Evolutionary conservation across 2,329 filamentous ascomycete genomes (phyloP).

Genomic region (Dactylella cylindrospora): DNA sequence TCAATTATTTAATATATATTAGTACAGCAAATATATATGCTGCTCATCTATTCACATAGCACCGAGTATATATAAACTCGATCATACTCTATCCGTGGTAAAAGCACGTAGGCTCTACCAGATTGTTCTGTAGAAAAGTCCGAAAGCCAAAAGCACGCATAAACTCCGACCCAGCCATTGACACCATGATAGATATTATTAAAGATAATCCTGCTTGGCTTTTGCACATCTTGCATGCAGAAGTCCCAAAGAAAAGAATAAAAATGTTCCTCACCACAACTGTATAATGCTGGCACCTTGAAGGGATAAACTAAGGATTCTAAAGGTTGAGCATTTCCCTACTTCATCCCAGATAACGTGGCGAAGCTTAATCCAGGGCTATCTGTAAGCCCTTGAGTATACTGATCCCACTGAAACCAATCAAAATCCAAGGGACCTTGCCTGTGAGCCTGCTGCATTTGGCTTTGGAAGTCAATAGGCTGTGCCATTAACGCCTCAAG

Average conservation of each 20-base stretch:
- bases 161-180: conserved; percentile 3
- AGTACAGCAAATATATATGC: too few relatives aligned
- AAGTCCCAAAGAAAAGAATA: not conserved
- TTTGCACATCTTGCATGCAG: not conserved
- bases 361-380: conserved; percentile 36
- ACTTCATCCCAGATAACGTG: conserved; percentile 16
- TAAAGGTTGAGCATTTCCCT: not conserved
- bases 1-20: too few relatives aligned
- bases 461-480: conserved; percentile 47
- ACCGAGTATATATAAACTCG: too few relatives aligned
- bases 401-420: conserved; percentile 49
- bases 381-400: conserved; percentile 33
- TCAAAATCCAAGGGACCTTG: conserved; percentile 48
- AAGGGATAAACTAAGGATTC: too few relatives aligned
- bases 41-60: too few relatives aligned
- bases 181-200: too few relatives aligned
- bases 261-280: too few relatives aligned
- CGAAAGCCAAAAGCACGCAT: not conserved
- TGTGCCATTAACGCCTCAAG: conserved; percentile 47
- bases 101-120: too few relatives aligned
- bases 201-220: too few relatives aligned
- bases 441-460: conserved; percentile 47
- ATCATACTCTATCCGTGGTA: too few relatives aligned
- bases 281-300: too few relatives aligned
- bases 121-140: too few relatives aligned